Evolutionary conservation across 768 basidiomycete species (phyloP), one percentile per base, ranked within the genome.

Genomic region (Russula dissimulans): DNA sequence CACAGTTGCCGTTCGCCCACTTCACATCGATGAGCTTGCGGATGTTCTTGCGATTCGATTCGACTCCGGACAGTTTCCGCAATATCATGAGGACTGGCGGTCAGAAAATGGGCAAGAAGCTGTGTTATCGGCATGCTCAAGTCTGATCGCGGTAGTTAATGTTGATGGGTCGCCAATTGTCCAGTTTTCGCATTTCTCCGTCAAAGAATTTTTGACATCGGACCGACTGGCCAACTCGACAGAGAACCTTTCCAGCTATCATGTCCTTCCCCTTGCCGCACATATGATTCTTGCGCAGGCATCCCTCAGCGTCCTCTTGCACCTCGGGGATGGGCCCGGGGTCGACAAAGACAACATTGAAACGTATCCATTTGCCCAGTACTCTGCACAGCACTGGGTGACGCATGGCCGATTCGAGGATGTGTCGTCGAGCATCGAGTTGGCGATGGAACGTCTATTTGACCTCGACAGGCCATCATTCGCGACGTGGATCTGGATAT

Each of bases 161-260:
- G 60, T 56, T 2, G 26, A 44, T 17, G 50, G 56, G 5, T 49
- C 34, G 2, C 42, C 29, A 15, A 17, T 56, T 1, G 60, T 61
- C 5, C 60, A 61, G 15, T 61, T 61, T 39, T 48, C 60, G 0
- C 60, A 61, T 31, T 61, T 61, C n/a, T 61, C 60, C 1, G 60
- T 61, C 9, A 56, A 61, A 14, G 60, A 61, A 17, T 61, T 45
- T 56, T 56, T 61, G 42, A 50, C 39, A 15, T 61, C 60, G 1
- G 8, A 46, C 5, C 56, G 49, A 29, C 44, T 61, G 10, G n/a
- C 32, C 6, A 8, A 17, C 3, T 26, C 39, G 0, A 29, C 9
- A 10, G n/a, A 17, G 41, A n/a, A 57, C 12, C n/a, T 59, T 41
- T 61, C 60, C 18, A 4, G 26, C 9, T 61, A 39, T 12, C 43